Evolutionary conservation across 2,329 filamentous ascomycete genomes (phyloP).

Genomic region (Hymenoscyphus repandus): DNA sequence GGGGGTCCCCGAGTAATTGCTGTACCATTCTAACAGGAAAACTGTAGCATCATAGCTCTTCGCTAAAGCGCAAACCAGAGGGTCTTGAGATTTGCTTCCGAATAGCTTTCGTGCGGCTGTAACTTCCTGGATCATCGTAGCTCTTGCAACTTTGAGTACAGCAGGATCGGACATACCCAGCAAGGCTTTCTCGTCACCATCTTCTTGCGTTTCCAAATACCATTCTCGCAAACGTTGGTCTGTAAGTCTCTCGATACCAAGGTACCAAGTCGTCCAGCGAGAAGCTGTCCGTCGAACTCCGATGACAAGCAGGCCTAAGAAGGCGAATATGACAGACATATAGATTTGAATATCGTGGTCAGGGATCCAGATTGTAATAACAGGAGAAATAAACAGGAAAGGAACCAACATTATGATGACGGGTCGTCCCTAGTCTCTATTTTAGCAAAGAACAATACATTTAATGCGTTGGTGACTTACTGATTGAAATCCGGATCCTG

Average conservation of each 20-base stretch:
- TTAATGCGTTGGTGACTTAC: slow-evolving; percentile 36
- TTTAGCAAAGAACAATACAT: background rate
- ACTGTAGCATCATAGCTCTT: slow-evolving; percentile 9
- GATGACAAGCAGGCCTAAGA: slow-evolving; percentile 45
- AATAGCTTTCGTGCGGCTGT: slow-evolving; percentile 1
- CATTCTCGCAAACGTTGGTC: slow-evolving; percentile 45
- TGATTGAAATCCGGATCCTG: slow-evolving; percentile 22
- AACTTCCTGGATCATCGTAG: slow-evolving; percentile 13
- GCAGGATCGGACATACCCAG: slow-evolving; percentile 15
- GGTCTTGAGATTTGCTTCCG: slow-evolving; percentile 4
- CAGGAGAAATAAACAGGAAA: slow-evolving; percentile 50
- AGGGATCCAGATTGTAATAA: slow-evolving; percentile 47
- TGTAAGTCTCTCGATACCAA: slow-evolving; percentile 40
- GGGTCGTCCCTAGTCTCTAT: slow-evolving; percentile 33
- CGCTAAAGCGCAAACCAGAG: slow-evolving; percentile 3
- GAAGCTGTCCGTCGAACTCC: slow-evolving; percentile 49
- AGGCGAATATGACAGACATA: slow-evolving; percentile 47
- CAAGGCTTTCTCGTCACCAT: slow-evolving; percentile 11
- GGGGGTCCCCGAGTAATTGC: slow-evolving; percentile 42
- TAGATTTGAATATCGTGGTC: slow-evolving; percentile 52
- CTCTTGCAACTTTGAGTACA: slow-evolving; percentile 17
- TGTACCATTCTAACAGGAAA: slow-evolving; percentile 40
- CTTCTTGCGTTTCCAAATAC: slow-evolving; percentile 35
- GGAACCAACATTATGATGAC: slow-evolving; percentile 50
- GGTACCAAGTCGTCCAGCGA: slow-evolving; percentile 55